Conservation (phyloP, 345 rosid species). For the Eucalyptus tenuipes region DNA sequence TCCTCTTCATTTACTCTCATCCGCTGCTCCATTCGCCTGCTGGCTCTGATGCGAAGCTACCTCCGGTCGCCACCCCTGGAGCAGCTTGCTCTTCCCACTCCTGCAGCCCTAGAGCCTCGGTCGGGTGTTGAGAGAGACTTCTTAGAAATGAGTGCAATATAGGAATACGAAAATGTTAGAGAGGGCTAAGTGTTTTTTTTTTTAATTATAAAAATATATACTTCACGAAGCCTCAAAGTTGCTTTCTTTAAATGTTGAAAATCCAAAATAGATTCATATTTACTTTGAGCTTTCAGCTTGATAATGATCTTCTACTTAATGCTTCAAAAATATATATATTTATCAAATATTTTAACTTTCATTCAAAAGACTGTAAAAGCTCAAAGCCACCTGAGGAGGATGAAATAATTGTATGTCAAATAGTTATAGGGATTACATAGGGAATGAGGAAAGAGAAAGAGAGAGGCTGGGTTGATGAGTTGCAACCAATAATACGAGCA, state of each 20-base stretch:
- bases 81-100: not conserved
- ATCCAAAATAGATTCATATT: fast-evolving
- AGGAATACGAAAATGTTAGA: not conserved
- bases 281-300: fast-evolving
- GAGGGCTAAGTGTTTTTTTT: not conserved
- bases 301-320: not conserved
- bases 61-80: not conserved
- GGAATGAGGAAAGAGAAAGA: not conserved
- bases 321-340: too few relatives aligned
- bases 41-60: not conserved
- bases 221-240: not conserved
- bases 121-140: not conserved
- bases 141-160: not conserved
- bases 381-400: not conserved
- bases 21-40: not conserved
- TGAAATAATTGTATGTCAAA: not conserved
- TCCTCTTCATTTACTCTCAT: not conserved
- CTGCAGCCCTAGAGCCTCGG: not conserved
- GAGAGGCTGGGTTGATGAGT: not conserved
- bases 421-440: too few relatives aligned
- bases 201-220: too few relatives aligned
- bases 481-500: not conserved
- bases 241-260: not conserved
- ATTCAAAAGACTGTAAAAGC: fast-evolving
- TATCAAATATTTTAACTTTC: too few relatives aligned